Conservation (phyloP, 495 filamentous ascomycete genomes). For the Tuber microsphaerosporum region DNA sequence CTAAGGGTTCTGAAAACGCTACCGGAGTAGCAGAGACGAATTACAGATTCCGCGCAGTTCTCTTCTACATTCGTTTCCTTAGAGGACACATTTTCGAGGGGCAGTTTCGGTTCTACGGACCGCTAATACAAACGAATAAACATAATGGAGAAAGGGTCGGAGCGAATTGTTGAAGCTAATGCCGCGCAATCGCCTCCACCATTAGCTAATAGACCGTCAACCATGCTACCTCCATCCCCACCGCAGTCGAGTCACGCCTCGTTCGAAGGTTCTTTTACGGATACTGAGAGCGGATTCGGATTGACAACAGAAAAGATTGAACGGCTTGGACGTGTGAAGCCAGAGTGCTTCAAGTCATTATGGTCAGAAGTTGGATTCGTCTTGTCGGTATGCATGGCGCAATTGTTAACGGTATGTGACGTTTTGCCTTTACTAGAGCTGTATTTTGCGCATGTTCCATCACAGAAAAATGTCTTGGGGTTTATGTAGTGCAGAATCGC, state of each 20-base stretch:
- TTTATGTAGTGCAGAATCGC: slow-evolving; percentile 3
- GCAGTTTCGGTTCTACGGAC: background rate
- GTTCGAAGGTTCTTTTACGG: slow-evolving; percentile 5
- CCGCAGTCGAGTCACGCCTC: slow-evolving; percentile 22
- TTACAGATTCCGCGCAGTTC: no score
- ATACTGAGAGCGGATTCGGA: slow-evolving; percentile 20
- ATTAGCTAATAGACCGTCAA: background rate
- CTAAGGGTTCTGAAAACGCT: no score
- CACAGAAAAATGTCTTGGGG: slow-evolving; percentile 15
- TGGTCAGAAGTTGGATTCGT: slow-evolving; percentile 64
- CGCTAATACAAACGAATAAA: background rate
- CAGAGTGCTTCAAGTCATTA: slow-evolving; percentile 55
- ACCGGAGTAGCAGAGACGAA: no score
- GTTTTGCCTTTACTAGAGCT: background rate
- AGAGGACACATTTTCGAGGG: background rate
- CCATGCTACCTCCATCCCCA: slow-evolving; percentile 6
- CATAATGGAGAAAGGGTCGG: slow-evolving; percentile 20
- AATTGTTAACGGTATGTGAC: slow-evolving; percentile 58
- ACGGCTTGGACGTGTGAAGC: slow-evolving; percentile 63
- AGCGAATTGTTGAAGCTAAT: slow-evolving; percentile 2
- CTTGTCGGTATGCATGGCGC: slow-evolving; percentile 64
- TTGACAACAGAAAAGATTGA: slow-evolving; percentile 50
- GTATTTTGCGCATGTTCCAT: slow-evolving; percentile 1
- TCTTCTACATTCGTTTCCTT: background rate
- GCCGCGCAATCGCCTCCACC: slow-evolving; percentile 11